Evolutionary conservation across 805 yeast species (phyloP).

Genomic region (Nakazawaea populi): DNA sequence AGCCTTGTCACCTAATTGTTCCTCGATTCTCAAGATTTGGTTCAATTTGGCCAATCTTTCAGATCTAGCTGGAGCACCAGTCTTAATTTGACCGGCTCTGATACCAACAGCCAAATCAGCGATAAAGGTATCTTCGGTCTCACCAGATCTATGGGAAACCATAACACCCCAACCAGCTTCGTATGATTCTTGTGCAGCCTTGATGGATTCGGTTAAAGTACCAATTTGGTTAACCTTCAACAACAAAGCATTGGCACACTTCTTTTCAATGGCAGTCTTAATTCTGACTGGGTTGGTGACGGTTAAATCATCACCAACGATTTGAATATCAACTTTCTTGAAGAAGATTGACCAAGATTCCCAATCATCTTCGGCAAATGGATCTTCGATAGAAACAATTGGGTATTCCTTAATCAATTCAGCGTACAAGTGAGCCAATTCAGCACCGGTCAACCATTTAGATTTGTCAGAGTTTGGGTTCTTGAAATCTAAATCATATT

Average conservation of each 20-base stretch:
- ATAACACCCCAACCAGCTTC: constrained; percentile 99
- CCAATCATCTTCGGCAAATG: constrained; percentile 99
- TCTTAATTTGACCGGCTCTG: constrained; percentile 98
- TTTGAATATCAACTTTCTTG: constrained; percentile 70
- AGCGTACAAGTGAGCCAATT: constrained; percentile 81
- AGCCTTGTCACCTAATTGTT: constrained; percentile 97
- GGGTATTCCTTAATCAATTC: constrained; percentile 85
- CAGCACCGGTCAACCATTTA: constrained; percentile 85
- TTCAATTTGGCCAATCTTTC: constrained; percentile 99
- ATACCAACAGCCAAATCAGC: constrained; percentile 98
- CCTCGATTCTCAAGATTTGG: constrained; percentile 98
- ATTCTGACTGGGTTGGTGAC: constrained; percentile 97
- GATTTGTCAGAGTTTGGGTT: constrained; percentile 88
- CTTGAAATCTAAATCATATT: constrained; percentile 98
- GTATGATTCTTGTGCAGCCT: constrained; percentile 94
- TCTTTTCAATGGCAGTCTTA: constrained; percentile 92
- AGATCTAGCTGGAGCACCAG: constrained; percentile 99
- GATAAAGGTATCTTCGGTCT: constrained; percentile 97
- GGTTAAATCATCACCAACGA: constrained; percentile 97
- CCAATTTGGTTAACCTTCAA: constrained; percentile 99
- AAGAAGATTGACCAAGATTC: constrained; percentile 92
- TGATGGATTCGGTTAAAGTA: constrained; percentile 90
- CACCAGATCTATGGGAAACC: constrained; percentile 99
- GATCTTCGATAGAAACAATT: constrained; percentile 97
- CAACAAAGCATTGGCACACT: constrained; percentile 90